A percentile compares a stretch with the other conserved stretches of the same genome.
Conservation (phyloP, 2,329 filamentous ascomycete genomes). For the Alternaria sp. region DNA sequence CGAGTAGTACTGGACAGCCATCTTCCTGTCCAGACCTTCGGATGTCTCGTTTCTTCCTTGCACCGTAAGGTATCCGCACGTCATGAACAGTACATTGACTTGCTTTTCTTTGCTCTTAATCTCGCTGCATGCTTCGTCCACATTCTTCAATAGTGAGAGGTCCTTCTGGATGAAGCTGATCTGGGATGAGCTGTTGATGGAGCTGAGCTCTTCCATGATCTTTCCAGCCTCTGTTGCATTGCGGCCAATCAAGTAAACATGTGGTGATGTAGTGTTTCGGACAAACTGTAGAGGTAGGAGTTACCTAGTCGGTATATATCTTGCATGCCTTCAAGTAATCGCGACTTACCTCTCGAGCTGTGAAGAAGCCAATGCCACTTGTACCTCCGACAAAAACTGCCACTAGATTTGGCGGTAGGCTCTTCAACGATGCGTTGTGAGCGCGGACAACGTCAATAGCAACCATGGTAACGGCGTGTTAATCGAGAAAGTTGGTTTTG, state of each 20-base stretch:
- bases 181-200: constrained; percentile 50
- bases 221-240: constrained; percentile 49
- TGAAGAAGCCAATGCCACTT: constrained; percentile 55
- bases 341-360: constrained; percentile 46
- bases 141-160: constrained; percentile 52
- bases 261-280: constrained; percentile 49
- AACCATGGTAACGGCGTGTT: constrained; percentile 27
- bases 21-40: constrained; percentile 50
- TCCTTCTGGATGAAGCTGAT: constrained; percentile 55
- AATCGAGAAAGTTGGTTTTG: neutral
- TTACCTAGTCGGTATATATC: neutral
- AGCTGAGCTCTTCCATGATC: constrained; percentile 50
- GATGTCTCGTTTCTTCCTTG: constrained; percentile 49
- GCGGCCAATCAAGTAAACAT: constrained; percentile 57
- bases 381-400: constrained; percentile 55
- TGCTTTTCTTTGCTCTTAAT: constrained; percentile 61
- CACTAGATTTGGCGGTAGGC: constrained; percentile 36
- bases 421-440: constrained; percentile 38
- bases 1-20: constrained; percentile 46
- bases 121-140: constrained; percentile 57
- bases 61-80: constrained; percentile 58
- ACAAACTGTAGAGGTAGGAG: constrained; percentile 38
- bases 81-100: constrained; percentile 66
- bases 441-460: constrained; percentile 33
- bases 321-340: neutral